Evolutionary conservation across 2,329 filamentous ascomycete species (phyloP), one percentile per base, ranked within the genome.

Genomic region (Pseudocercospora pini-densiflorae): DNA sequence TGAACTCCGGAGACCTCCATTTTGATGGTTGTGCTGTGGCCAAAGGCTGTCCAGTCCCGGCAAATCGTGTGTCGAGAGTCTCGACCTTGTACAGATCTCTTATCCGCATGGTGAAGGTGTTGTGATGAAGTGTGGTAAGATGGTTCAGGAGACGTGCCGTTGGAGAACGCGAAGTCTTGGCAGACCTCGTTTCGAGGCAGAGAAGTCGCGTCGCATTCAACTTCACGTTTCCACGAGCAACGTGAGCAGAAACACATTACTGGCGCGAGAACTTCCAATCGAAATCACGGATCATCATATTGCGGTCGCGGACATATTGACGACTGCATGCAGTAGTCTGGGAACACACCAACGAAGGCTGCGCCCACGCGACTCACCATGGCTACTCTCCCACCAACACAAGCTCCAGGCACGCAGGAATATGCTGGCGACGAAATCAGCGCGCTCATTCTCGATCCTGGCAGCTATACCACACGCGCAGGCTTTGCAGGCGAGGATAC

Each of bases 401-500:
- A 77, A 59, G 69, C 77, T 63, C 81, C 81, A 12, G 75, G 74
- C 60, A 73, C 80, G 60, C 64, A 79, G 68, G 82, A 84, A 72
- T 84, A 83, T 68, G 82, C 80, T 53, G 82, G 82, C 97, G 95
- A 99, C 84, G 95, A 99, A 84, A 94, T 99, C 71, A 96, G 94
- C 40, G 96, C 96, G 61, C 91, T 99, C 73, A 92, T 99, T 43
- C 92, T 99, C 77, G 95, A 99, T 78, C 92, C 95, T 2, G 95
- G 96, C 68, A 97, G 93, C 82, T 92, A 92, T 77, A 90, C 89
- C 73, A 94, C 92, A 47, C 93, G 96, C 81, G 95, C 94, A 67
- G 95, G 95, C 65, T 99, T 98, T 77, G 96, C 96, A 12, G 95
- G 96, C 77, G 96, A 99, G 87, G 95, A 99, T 81, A 91, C 93